phyloP scores from a whole-genome alignment of 2,329 filamentous ascomycete genomes.

The Xylariaceae sp. region DNA sequence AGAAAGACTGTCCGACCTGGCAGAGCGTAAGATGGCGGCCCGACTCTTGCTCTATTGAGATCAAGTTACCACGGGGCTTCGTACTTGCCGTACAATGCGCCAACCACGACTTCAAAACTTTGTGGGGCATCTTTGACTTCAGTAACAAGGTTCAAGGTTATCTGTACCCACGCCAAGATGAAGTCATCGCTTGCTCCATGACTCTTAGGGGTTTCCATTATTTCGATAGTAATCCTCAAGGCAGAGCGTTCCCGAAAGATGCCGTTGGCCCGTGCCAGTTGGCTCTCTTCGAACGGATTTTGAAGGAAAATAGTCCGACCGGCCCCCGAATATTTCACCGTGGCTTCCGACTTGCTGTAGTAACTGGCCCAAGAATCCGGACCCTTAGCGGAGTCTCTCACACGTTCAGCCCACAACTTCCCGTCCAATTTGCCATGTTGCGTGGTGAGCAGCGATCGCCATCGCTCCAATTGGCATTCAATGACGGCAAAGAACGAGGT shows the following conservation, averaged over 20 bases:
- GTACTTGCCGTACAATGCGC: conserved; percentile 65
- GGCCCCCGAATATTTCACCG: conserved; percentile 70
- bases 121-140: conserved; percentile 84
- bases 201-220: conserved; percentile 74
- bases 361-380: conserved; percentile 73
- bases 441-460: conserved; percentile 67
- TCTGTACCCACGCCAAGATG: conserved; percentile 64
- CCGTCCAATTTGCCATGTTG: conserved; percentile 74
- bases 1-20: conserved; percentile 69
- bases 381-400: conserved; percentile 74
- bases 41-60: conserved; percentile 59
- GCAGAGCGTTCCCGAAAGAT: conserved; percentile 71
- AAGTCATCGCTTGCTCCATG: conserved; percentile 64
- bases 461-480: conserved; percentile 66
- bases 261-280: conserved; percentile 67
- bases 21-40: conserved; percentile 76
- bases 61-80: conserved; percentile 73
- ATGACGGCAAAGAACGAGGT: conserved; percentile 60
- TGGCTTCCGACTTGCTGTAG: conserved; percentile 72
- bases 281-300: conserved; percentile 68
- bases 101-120: conserved; percentile 70
- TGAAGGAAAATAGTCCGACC: conserved; percentile 65
- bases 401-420: conserved; percentile 58
- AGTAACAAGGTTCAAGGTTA: conserved; percentile 70
- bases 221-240: conserved; percentile 66